Conservation (phyloP, 2,329 filamentous ascomycete genomes). For the Trichophyton verrucosum region DNA sequence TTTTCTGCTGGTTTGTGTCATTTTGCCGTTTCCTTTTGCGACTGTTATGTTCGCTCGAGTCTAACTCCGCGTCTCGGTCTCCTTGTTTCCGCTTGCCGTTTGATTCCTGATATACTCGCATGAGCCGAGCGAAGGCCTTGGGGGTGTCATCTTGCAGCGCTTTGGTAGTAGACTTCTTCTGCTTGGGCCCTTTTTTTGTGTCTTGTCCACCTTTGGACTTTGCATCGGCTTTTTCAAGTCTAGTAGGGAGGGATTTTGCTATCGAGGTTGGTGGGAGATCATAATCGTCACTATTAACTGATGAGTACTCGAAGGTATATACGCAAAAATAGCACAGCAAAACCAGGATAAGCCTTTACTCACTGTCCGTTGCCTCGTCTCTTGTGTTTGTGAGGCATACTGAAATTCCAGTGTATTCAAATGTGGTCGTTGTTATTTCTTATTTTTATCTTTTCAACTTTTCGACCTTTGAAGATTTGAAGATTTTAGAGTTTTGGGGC, state of each 20-base stretch:
- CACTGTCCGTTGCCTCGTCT: slow-evolving; percentile 45
- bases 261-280: slow-evolving; percentile 49
- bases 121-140: slow-evolving; percentile 72
- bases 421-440: not conserved
- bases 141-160: slow-evolving; percentile 60
- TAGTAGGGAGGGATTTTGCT: slow-evolving; percentile 47
- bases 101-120: slow-evolving; percentile 38
- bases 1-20: slow-evolving; percentile 9
- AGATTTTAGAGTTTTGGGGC: not conserved
- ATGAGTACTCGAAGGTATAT: slow-evolving; percentile 16
- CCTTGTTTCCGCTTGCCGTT: not conserved
- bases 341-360: slow-evolving; percentile 13
- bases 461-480: slow-evolving; percentile 9
- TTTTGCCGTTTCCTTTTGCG: slow-evolving; percentile 39
- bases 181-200: slow-evolving; percentile 21
- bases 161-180: slow-evolving; percentile 22
- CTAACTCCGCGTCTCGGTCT: not conserved
- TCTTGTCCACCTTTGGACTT: slow-evolving; percentile 29
- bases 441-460: not conserved
- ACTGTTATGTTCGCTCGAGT: slow-evolving; percentile 25
- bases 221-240: slow-evolving; percentile 25
- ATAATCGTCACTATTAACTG: slow-evolving; percentile 27
- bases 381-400: slow-evolving; percentile 82
- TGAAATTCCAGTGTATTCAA: not conserved
- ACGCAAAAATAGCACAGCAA: slow-evolving; percentile 10